Conservation (phyloP, 2,329 filamentous ascomycete species). For the Chaetothyriales sp. region DNA sequence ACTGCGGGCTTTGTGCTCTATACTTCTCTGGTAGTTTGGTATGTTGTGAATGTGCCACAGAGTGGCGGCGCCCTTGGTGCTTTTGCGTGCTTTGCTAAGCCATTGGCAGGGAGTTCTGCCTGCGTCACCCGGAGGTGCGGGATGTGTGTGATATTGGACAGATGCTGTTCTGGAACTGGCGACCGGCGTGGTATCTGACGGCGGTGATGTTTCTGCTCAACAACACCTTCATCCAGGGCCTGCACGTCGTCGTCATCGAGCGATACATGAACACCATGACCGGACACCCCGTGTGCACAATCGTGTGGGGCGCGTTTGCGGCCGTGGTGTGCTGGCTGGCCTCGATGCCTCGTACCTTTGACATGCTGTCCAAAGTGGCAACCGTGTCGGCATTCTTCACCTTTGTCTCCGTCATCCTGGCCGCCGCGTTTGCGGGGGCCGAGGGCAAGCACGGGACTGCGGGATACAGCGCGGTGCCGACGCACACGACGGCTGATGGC, state of each 20-base stretch:
- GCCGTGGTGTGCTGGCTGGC: constrained; percentile 62
- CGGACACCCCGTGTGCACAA: constrained; percentile 57
- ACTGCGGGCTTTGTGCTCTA: constrained; percentile 70
- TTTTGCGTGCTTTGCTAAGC: not conserved
- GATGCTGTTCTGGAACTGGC: constrained; percentile 78
- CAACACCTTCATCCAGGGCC: constrained; percentile 74
- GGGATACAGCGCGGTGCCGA: constrained; percentile 42
- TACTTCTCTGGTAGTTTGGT: constrained; percentile 58
- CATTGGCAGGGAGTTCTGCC: constrained; percentile 63
- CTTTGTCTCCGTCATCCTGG: constrained; percentile 74
- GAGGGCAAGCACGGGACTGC: constrained; percentile 54
- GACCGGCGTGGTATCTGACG: constrained; percentile 53
- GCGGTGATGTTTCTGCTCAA: constrained; percentile 86
- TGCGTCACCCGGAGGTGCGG: constrained; percentile 77
- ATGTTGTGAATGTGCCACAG: constrained; percentile 16
- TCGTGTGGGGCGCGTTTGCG: constrained; percentile 63
- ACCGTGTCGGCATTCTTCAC: constrained; percentile 74
- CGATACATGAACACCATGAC: constrained; percentile 66
- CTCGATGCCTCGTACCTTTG: constrained; percentile 77
- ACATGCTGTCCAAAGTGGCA: constrained; percentile 63
- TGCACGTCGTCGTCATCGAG: constrained; percentile 17
- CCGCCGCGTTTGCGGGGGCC: constrained; percentile 66
- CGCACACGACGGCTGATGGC: constrained; percentile 21
- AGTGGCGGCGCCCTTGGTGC: too few species aligned
- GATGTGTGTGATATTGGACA: constrained; percentile 95